Base-by-base conservation (phyloP, 192 early-diverging fungal species). In the Linnemannia elongata region DNA sequence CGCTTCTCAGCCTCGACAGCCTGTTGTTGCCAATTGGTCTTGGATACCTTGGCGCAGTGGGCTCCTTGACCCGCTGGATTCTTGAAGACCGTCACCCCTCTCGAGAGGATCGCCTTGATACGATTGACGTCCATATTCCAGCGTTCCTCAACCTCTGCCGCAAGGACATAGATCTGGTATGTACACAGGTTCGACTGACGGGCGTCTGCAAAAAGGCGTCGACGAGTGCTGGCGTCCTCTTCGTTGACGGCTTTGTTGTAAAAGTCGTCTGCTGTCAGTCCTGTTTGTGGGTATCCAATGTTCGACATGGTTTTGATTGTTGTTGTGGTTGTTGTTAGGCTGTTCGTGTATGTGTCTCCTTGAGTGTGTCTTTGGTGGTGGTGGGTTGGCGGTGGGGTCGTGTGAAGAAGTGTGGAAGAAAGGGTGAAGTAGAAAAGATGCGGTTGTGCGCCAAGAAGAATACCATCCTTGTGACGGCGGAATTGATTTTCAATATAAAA, bases 171-270 rank as follows among this genome's bases (percentile, higher is more conserved):
- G 42, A 85, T 44, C 55, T 60, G 49, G 42, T 79, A 76, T 1
- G 54, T 35, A 39, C 83, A 79, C n/a, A 85, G 8, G 27, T 79
- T 85, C 6, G 82, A 85, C 17, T 71, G 77, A 20, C 77, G 83
- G 7, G 78, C 77, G n/a, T 85, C 78, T 8, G 83, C 83, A 85
- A 85, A 85, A 22, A 85, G 77, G 30, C 83, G 72, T 15, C 74
- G 77, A 66, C 78, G 77, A 7, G 39, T 75, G 74, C 75, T 66
- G 55, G 82, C 35, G 38, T 83, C 82, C 0, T 33, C 0, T 33
- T 83, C 76, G 1, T 35, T 24, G 33, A 74, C 17, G 1, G 76
- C 39, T 7, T 74, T 39, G 24, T 42, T 6, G 74, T 78, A 83
- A 44, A 78, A 83, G 6, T 74, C 24, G 5, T 27, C n/a, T 3